Conservation (phyloP, 768 basidiomycete genomes). For the Xerocomus spinulosus region DNA sequence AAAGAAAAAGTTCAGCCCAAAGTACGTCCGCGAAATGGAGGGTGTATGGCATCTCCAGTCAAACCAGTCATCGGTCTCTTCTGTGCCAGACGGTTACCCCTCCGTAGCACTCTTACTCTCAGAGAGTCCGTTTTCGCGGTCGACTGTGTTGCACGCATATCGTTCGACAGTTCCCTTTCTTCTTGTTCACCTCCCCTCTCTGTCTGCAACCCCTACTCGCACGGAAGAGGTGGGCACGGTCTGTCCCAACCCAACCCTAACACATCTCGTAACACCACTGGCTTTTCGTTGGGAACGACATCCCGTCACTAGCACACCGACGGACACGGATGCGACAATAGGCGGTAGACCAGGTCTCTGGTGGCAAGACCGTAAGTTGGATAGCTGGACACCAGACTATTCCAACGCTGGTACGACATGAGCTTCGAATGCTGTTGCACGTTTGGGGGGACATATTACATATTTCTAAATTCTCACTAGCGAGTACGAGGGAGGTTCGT, state of each 20-base stretch:
- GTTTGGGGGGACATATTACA: too few relatives aligned
- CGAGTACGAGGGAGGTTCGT: background rate
- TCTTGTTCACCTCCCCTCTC: conserved; percentile 65
- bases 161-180: conserved; percentile 76
- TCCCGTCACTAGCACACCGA: background rate
- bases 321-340: background rate
- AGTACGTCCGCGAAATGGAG: conserved; percentile 84
- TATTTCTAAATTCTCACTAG: background rate
- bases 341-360: conserved; percentile 41
- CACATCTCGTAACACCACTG: conserved; percentile 17
- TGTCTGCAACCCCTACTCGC: background rate
- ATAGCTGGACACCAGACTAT: conserved; percentile 18
- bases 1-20: conserved; percentile 72
- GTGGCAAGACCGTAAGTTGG: conserved; percentile 26
- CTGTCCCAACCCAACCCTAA: conserved; percentile 23
- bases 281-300: conserved; percentile 23
- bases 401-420: background rate
- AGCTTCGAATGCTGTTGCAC: background rate
- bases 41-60: conserved; percentile 60
- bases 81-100: conserved; percentile 3
- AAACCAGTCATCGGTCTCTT: background rate
- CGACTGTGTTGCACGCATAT: conserved; percentile 63
- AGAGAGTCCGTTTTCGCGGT: conserved; percentile 72
- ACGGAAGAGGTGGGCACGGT: conserved; percentile 2
- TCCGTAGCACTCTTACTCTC: conserved; percentile 74